Conservation (phyloP, 768 basidiomycete species). For the Tremella yokohamensis region DNA sequence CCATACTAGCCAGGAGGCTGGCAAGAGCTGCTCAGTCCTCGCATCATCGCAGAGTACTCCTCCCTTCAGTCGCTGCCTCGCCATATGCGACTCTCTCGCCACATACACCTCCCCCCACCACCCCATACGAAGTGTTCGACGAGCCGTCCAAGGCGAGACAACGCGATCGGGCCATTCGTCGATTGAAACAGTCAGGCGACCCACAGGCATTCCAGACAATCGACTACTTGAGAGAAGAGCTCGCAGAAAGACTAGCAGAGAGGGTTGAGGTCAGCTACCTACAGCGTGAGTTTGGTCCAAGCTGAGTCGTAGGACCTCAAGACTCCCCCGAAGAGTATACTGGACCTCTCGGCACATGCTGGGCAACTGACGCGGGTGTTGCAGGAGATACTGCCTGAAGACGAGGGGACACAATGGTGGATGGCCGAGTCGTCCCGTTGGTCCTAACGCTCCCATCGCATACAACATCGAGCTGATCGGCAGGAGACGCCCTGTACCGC, state of each 20-base stretch:
- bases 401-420: conserved; percentile 57
- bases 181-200: conserved; percentile 54
- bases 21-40: too few relatives aligned
- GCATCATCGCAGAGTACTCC: neutral
- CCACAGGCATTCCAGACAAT: conserved; percentile 55
- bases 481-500: conserved; percentile 60
- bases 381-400: conserved; percentile 54
- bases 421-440: conserved; percentile 86
- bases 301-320: conserved; percentile 72
- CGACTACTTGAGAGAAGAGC: conserved; percentile 87
- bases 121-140: conserved; percentile 83
- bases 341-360: conserved; percentile 86
- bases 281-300: neutral
- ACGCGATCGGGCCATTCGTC: conserved; percentile 65
- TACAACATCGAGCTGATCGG: conserved; percentile 9
- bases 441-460: conserved; percentile 22
- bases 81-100: conserved; percentile 35
- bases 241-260: conserved; percentile 86
- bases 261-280: conserved; percentile 64
- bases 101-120: conserved; percentile 52
- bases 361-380: conserved; percentile 87
- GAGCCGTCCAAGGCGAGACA: conserved; percentile 71
- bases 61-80: too few relatives aligned
- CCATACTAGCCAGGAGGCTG: too few relatives aligned
- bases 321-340: conserved; percentile 68